Evolutionary conservation across 2,329 filamentous ascomycete genomes (phyloP).

Genomic region (Fusarium oxysporum): DNA sequence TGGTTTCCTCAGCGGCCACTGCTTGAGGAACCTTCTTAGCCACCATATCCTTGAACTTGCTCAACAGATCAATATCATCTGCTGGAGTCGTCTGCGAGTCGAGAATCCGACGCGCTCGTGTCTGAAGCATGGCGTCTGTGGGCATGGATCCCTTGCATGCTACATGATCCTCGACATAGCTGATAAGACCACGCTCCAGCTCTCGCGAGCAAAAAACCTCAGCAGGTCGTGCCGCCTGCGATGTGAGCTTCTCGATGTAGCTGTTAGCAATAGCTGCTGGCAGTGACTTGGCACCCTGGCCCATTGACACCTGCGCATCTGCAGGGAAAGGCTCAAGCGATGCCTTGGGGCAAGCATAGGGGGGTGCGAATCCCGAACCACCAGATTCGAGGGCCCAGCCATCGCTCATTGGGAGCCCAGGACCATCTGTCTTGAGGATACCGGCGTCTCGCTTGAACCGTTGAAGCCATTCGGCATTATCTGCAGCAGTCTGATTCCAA

Average conservation of each 20-base stretch:
- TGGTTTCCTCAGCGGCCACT: slow-evolving; percentile 12
- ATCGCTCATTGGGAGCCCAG: slow-evolving; percentile 58
- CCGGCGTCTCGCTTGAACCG: slow-evolving; percentile 71
- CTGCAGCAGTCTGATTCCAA: slow-evolving; percentile 73
- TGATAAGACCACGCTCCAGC: slow-evolving; percentile 65
- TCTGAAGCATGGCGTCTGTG: slow-evolving; percentile 59
- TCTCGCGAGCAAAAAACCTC: slow-evolving; percentile 69
- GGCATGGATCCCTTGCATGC: slow-evolving; percentile 57
- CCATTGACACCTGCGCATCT: slow-evolving; percentile 49
- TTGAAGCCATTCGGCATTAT: slow-evolving; percentile 72
- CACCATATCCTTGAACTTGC: slow-evolving; percentile 65
- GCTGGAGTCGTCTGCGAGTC: slow-evolving; percentile 61
- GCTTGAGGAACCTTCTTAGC: slow-evolving; percentile 44
- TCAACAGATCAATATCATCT: slow-evolving; percentile 64
- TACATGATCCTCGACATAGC: slow-evolving; percentile 59
- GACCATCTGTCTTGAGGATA: slow-evolving; percentile 62
- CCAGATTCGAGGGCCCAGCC: slow-evolving; percentile 63
- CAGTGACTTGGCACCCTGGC: slow-evolving; percentile 55
- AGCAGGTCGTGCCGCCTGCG: slow-evolving; percentile 59
- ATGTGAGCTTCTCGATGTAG: slow-evolving; percentile 59
- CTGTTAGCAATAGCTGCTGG: slow-evolving; percentile 60
- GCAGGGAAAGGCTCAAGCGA: slow-evolving; percentile 51
- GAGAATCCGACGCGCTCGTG: slow-evolving; percentile 62
- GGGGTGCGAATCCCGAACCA: slow-evolving; percentile 67
- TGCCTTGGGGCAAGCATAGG: slow-evolving; percentile 61